Percentiles rank a stretch among this genome's conserved stretches.
Conservation (phyloP, 2,329 filamentous ascomycete species). For the Atkinsonella texensis region DNA sequence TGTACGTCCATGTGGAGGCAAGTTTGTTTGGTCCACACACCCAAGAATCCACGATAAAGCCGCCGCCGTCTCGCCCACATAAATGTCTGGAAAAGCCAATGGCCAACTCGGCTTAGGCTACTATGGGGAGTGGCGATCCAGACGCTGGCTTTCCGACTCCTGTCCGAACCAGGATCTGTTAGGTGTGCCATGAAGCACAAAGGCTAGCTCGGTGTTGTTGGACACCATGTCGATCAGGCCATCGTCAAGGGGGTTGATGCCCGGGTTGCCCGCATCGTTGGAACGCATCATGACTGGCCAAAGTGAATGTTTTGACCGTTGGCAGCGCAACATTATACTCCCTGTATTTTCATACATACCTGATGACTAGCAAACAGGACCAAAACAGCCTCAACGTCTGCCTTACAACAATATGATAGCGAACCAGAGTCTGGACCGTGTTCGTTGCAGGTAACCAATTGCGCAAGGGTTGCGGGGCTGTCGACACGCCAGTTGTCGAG, state of each 20-base stretch:
- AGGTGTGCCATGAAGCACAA: constrained; percentile 1
- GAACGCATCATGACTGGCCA: constrained; percentile 4
- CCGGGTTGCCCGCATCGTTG: constrained; percentile 6
- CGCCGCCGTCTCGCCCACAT: neutral
- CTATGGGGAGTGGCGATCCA: neutral
- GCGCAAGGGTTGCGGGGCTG: constrained; percentile 3
- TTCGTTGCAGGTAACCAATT: neutral
- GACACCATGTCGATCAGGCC: neutral
- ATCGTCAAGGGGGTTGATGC: neutral
- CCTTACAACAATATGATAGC: neutral
- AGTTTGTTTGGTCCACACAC: neutral
- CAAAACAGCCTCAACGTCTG: constrained; percentile 3
- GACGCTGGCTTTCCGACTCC: neutral
- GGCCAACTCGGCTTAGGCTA: neutral
- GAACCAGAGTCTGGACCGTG: neutral
- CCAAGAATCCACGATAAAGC: neutral
- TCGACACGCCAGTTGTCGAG: neutral
- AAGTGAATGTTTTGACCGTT: neutral
- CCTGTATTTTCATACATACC: neutral
- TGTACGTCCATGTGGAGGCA: neutral
- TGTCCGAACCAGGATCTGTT: neutral
- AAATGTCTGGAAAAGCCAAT: neutral
- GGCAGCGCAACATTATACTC: neutral
- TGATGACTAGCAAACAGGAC: neutral
- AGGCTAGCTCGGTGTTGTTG: neutral